phyloP scores from a whole-genome alignment of 2,329 filamentous ascomycete species.

The Chrysoporthe puriensis region DNA sequence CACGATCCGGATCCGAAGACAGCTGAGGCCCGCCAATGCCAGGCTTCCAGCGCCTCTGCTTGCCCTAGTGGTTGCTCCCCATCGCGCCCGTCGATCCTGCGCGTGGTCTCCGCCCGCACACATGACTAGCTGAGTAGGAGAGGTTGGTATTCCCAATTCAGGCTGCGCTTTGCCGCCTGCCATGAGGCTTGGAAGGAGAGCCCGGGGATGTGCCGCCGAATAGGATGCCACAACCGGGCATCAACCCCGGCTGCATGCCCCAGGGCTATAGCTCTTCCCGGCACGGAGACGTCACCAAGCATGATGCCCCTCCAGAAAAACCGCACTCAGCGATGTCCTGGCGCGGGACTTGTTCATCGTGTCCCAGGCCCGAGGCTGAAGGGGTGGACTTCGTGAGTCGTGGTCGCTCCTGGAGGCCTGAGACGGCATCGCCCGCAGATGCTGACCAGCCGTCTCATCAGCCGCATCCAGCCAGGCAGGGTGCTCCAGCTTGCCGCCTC shows the following conservation, averaged over 20 bases:
- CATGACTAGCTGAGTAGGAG: neutral
- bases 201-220: conserved; percentile 6
- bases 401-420: neutral
- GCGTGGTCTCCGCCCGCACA: neutral
- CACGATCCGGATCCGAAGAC: neutral
- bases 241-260: conserved; percentile 10
- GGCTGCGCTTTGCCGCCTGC: conserved; percentile 1
- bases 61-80: neutral
- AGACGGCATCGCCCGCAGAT: neutral
- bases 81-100: neutral
- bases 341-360: neutral
- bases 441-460: neutral
- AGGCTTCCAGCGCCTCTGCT: neutral
- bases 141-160: neutral
- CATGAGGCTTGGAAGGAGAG: neutral
- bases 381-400: neutral
- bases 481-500: neutral
- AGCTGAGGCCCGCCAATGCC: neutral
- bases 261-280: neutral
- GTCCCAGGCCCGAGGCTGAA: neutral
- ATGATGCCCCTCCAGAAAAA: neutral
- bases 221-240: conserved; percentile 11
- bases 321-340: neutral
- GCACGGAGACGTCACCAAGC: neutral
- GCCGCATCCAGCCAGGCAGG: neutral